Evolutionary conservation across 768 basidiomycete genomes (phyloP), one percentile per base, ranked within the genome.

Genomic region (Cubamyces sp.): DNA sequence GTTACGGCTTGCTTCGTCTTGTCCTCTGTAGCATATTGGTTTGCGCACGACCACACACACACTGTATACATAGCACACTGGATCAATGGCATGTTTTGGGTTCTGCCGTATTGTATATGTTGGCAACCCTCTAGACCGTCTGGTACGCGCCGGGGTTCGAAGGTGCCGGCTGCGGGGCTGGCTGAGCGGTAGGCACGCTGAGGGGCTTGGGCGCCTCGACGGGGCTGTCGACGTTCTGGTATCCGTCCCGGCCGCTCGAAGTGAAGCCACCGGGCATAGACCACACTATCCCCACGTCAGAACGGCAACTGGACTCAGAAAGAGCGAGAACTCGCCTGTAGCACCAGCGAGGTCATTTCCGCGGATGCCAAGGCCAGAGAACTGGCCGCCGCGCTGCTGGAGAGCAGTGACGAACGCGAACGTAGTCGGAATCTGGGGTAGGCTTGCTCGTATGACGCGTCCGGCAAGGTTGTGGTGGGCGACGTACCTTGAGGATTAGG

Each of bases 181-280:
- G 66, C 18, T 69, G 49, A 19, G 64, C 58, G 7, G 62, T 45
- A 4, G 63, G 63, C 21, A 74, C 66, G 41, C 68, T 67, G 41
- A 71, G 68, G 30, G 68, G 67, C 28, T 68, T 64, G 39, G 71
- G 71, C 8, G 61, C 50, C 21, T 66, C 66, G 34, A 66, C 66
- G 18, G 72, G 61, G 53, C 73, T 76, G 47, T 74, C 75, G 12
- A 76, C 75, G 21, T 70, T 67, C 62, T 79, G 77, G 54, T 78
- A 78, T 12, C 76, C 77, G 6, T 74, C 74, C 41, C 73, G 51
- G 23, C 69, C 70, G 28, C 69, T 64, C 3, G 76, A 74, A 21
- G 74, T 71, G 67, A 78, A 78, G 8, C 76, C 77, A 9, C 78
- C 78, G 1, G 78, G 78, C 78, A 79, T 79, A 34, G 77, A 73